A percentile compares a stretch with the other conserved stretches of the same genome.
These are phyloP conservation scores for Cubamyces lactineus DNA, from an alignment of 768 basidiomycete genomes.

Conservation along the genomic window DNA sequence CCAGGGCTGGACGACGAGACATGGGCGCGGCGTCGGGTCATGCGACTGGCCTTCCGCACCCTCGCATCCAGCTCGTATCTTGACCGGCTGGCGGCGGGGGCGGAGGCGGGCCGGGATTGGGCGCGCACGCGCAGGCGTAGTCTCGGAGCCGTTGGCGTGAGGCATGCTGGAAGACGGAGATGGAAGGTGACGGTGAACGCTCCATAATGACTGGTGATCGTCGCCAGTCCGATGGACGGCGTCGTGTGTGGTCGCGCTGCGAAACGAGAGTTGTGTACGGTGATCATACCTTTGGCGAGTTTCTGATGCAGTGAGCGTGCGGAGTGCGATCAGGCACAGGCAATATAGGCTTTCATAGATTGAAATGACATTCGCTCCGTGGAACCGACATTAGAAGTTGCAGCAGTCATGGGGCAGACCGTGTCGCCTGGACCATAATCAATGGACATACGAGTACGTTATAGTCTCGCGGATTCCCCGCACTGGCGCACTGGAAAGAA, in stretches of 20 bases:
- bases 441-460: too few relatives aligned
- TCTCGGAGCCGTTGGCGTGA: background rate
- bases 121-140: background rate
- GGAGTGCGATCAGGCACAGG: too few relatives aligned
- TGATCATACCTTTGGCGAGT: too few relatives aligned
- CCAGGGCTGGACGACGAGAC: background rate
- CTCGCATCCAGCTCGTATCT: background rate
- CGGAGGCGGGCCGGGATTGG: conserved; percentile 6
- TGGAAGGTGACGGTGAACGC: background rate
- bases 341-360: too few relatives aligned
- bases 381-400: too few relatives aligned
- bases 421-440: too few relatives aligned
- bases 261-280: background rate
- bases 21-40: conserved; percentile 6
- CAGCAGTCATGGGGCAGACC: too few relatives aligned
- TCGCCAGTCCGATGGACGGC: background rate
- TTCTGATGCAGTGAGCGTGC: too few relatives aligned
- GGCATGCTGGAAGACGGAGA: background rate
- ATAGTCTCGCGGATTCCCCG: too few relatives aligned
- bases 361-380: too few relatives aligned
- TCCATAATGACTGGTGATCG: background rate
- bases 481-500: background rate
- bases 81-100: background rate
- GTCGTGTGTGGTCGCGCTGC: background rate
- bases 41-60: conserved; percentile 4